Conservation (phyloP, 2,329 filamentous ascomycete genomes). For the Aspergillus quadrilineatus region DNA sequence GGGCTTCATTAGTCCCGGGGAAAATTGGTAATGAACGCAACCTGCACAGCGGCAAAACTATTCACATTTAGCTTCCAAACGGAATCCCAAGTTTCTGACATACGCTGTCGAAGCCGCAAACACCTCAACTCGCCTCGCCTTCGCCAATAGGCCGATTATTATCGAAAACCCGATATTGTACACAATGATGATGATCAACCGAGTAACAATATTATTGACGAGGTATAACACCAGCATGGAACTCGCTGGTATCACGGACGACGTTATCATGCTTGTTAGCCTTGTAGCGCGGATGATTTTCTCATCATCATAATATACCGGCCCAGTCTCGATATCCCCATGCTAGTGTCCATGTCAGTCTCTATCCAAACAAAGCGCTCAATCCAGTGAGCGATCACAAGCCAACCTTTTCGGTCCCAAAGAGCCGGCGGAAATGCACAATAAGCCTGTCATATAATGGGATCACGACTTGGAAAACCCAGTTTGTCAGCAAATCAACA, state of each 20-base stretch:
- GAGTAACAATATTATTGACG: background rate
- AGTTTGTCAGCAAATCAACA: slow-evolving; percentile 10
- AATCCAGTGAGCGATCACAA: background rate
- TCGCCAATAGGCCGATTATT: slow-evolving; percentile 9
- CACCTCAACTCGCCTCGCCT: slow-evolving; percentile 15
- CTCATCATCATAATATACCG: slow-evolving; percentile 10
- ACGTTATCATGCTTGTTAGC: slow-evolving; percentile 3
- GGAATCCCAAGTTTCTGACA: background rate
- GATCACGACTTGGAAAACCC: background rate
- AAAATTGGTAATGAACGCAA: slow-evolving; percentile 15
- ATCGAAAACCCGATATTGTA: slow-evolving; percentile 17
- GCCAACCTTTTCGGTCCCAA: background rate
- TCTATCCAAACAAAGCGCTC: no score
- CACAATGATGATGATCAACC: slow-evolving; percentile 9
- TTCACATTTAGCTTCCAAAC: background rate
- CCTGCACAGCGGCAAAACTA: slow-evolving; percentile 18
- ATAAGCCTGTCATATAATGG: background rate
- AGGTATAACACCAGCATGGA: slow-evolving; percentile 14
- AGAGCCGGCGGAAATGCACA: background rate
- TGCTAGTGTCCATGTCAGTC: background rate
- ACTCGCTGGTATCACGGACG: slow-evolving; percentile 5
- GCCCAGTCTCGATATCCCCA: slow-evolving; percentile 5
- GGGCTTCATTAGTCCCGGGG: background rate
- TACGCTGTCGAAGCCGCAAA: slow-evolving; percentile 17
- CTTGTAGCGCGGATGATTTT: slow-evolving; percentile 7